A percentile compares a stretch with the other conserved stretches of the same genome.
These are phyloP conservation scores for Neurospora sp. DNA, from an alignment of 495 filamentous ascomycete species.

Conservation along the genomic window DNA sequence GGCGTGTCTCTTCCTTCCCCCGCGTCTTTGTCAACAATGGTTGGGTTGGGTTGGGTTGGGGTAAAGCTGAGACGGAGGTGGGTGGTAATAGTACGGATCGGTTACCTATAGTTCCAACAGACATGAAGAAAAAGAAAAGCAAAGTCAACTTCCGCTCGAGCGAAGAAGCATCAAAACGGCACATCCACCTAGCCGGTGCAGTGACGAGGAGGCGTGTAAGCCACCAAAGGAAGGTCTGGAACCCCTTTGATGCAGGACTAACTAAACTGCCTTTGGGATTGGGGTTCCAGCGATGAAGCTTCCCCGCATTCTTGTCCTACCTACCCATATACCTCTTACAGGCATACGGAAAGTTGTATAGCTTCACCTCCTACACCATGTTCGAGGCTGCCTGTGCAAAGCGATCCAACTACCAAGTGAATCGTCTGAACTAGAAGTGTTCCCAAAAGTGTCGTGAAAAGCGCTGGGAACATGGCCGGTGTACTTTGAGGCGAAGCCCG, in stretches of 20 bases:
- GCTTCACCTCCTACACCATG: neutral
- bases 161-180: conserved; percentile 1
- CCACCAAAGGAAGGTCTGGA: neutral
- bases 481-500: neutral
- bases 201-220: neutral
- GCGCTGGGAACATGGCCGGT: neutral
- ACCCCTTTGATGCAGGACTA: neutral
- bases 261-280: neutral
- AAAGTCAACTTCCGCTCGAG: conserved; percentile 4
- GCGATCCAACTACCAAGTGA: neutral
- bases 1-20: neutral
- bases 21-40: neutral
- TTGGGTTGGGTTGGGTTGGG: neutral
- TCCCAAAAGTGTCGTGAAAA: neutral
- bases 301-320: neutral
- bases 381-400: neutral
- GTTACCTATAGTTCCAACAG: neutral
- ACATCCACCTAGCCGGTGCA: neutral
- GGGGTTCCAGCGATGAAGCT: neutral
- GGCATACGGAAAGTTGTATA: neutral
- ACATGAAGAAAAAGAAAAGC: neutral
- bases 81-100: neutral
- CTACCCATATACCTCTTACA: neutral
- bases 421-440: neutral
- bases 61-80: neutral